Evolutionary conservation across 805 yeast genomes (phyloP), one percentile per base, ranked within the genome.

Genomic region (Scheffersomyces lignosus): DNA sequence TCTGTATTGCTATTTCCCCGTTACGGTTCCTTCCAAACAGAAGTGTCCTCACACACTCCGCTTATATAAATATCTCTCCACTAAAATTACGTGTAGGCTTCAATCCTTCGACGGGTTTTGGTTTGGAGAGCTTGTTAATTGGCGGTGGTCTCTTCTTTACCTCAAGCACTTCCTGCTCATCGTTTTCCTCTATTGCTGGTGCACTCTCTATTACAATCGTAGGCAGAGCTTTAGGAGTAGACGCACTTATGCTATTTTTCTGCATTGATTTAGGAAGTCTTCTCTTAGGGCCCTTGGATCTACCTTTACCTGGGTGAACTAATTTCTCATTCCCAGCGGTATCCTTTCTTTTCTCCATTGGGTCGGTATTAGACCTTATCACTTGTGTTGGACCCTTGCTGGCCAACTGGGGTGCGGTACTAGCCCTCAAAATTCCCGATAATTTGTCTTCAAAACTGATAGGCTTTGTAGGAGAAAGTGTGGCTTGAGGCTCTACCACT

Each of bases 221-320:
- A 26, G 8, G 8, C 29, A 22, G 8, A 5, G 29, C n/a, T 7
- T 28, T 20, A 8, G 15, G 27, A 8, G 29, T 18, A 23, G n/a
- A 23, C 20, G 4, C 14, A 4, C 4, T 22, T 10, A 14, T 13
- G 13, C 14, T 13, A 5, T 35, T 35, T 18, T 18, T 24, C 7
- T 31, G 29, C 27, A 42, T 36, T 5, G 29, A 24, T 29, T 62
- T 60, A 1, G 81, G 80, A 14, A 71, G 57, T 33, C 72, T 58
- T 43, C 81, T 55, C 48, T 67, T 73, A 0, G 82, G 82, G 0
- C 82, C 82, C 37, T 61, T 70, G 13, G 79, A 59, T 36, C 82
- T 57, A 0, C 54, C 38, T 47, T 76, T 77, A 30, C 66, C 75
- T 2, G 71, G 54, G 50, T 77, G 80, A 0, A 56, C 56, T 31